Evolutionary conservation across 805 yeast genomes (phyloP), one percentile per base, ranked within the genome.

Genomic region (Ogataea salicorniae): DNA sequence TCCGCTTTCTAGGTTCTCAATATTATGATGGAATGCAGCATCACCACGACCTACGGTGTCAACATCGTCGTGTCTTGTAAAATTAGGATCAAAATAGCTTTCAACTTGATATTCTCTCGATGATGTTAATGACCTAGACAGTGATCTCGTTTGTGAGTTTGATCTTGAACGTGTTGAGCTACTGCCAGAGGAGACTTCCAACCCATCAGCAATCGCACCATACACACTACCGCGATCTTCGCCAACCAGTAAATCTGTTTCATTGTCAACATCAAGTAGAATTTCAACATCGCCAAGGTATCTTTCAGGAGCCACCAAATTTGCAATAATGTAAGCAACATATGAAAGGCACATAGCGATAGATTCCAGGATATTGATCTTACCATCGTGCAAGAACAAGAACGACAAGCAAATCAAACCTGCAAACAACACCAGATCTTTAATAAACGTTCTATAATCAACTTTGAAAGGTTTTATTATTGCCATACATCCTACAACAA

Each of bases 361-460:
- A 48, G 95, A 83, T 55, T 82, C 85, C 63, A 71, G 58, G 14
- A 76, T 58, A 38, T 72, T 71, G 20, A 94, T 67, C 11, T 66
- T 63, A 1, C 86, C 86, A 60, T 79, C 83, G 1, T 69, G 53
- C 7, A 86, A 63, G 42, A 82, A 73, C n/a, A 64, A 51, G n/a
- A 83, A 58, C 0, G 86, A 64, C 7, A 83, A 53, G 0, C 73
- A 38, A 0, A 81, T 68, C 18, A 88, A 70, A 0, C 69, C 52
- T 0, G 77, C 60, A 55, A 89, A 84, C 55, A 86, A 77, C 0
- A 65, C 53, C 0, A 80, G 55, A 61, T 92, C 97, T 50, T 84
- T 70, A 6, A 81, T 37, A 58, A 89, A 87, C 34, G 71, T 67
- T 4, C 52, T 43, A 44, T 68, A 66, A 39, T 78, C 73, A 18